Conservation (phyloP, 345 rosid genomes). For the Ceriops decandra region DNA sequence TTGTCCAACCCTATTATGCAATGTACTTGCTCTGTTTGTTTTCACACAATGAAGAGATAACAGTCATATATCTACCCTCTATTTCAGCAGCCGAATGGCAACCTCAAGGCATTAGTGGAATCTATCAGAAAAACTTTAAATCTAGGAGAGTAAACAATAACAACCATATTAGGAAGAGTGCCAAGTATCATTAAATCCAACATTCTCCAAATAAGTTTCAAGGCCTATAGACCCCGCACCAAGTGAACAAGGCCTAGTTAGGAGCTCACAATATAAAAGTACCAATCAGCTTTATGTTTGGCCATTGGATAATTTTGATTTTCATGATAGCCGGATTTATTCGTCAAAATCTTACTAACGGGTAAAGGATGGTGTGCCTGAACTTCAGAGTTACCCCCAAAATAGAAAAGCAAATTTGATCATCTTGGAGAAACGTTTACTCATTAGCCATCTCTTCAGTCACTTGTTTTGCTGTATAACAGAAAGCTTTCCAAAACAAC, state of each 20-base stretch:
- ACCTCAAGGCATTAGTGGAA: background rate
- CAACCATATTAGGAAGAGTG: background rate
- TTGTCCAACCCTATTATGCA: background rate
- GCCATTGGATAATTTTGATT: background rate
- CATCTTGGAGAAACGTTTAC: background rate
- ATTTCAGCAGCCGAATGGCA: background rate
- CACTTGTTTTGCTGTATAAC: constrained; percentile 1
- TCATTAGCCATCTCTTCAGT: background rate
- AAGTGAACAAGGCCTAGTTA: background rate
- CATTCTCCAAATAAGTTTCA: background rate
- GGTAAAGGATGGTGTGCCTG: constrained; percentile 4
- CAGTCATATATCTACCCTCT: background rate
- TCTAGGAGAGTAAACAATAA: background rate
- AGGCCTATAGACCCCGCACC: background rate
- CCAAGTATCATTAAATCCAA: background rate
- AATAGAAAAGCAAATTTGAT: background rate
- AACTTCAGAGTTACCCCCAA: constrained; percentile 9
- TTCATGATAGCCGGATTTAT: no score
- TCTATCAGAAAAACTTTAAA: background rate
- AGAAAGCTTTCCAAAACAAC: background rate
- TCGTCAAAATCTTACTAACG: no score
- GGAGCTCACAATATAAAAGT: background rate
- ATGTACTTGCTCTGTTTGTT: background rate
- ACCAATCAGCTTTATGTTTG: background rate
- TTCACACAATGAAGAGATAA: no score